A percentile compares a stretch with the other conserved stretches of the same genome.
Evolutionary conservation across 148 eudicot species (phyloP).

Genomic region (Rhododendron williamsianum): DNA sequence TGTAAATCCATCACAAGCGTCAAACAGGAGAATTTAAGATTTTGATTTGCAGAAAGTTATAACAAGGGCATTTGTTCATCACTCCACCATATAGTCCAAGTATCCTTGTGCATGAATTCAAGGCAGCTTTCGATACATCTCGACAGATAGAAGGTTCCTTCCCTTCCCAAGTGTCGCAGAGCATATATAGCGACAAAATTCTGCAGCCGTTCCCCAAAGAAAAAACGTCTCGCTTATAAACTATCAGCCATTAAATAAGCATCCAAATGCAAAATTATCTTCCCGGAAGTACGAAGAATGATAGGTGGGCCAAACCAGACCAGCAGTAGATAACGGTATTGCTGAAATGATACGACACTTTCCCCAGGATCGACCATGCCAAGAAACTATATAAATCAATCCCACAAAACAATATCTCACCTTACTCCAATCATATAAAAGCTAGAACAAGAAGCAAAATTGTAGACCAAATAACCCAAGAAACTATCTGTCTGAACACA

Average conservation of each 20-base stretch:
- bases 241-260: not conserved
- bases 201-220: not conserved
- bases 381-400: no score
- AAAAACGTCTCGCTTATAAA: not conserved
- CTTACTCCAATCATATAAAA: no score
- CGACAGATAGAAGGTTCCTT: no score
- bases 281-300: not conserved
- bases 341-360: not conserved
- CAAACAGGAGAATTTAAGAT: not conserved
- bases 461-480: not conserved
- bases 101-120: no score
- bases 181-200: not conserved
- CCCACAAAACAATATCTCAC: no score
- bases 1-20: not conserved
- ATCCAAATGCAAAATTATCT: not conserved
- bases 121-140: no score
- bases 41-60: not conserved
- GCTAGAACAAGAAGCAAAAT: not conserved
- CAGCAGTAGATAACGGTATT: not conserved
- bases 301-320: not conserved
- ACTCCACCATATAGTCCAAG: no score
- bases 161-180: no score
- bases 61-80: not conserved
- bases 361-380: no score
- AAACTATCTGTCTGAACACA: not conserved